A percentile compares a stretch with the other conserved stretches of the same genome.
Conservation (phyloP, 768 basidiomycete species). For the Tylopilus balloui region DNA sequence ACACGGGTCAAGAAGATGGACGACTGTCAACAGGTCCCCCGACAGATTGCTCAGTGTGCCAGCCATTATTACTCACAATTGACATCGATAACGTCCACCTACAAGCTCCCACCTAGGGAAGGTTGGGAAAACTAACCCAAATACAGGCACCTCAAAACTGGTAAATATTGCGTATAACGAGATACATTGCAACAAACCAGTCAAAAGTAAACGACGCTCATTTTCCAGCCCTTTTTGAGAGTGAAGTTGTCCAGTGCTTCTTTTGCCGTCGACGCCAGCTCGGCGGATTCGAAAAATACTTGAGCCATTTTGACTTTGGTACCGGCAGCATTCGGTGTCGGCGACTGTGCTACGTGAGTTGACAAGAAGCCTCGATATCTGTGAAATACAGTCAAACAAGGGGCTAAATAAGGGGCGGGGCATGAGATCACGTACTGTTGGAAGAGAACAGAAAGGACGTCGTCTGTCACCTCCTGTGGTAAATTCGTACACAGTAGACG, state of each 20-base stretch:
- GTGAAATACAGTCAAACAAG: constrained; percentile 5
- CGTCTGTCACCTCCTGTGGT: constrained; percentile 85
- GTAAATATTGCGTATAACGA: constrained; percentile 2
- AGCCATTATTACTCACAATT: background rate
- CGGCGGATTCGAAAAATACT: constrained; percentile 70
- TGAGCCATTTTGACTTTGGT: constrained; percentile 76
- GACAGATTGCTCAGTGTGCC: background rate
- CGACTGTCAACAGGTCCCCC: background rate
- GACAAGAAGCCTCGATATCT: constrained; percentile 84
- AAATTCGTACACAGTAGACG: constrained; percentile 79
- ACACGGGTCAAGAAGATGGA: too few species aligned
- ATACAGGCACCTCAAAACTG: constrained; percentile 37
- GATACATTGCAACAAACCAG: constrained; percentile 13
- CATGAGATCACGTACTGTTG: constrained; percentile 66
- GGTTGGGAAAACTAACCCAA: constrained; percentile 20
- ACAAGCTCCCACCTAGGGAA: background rate
- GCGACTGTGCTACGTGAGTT: constrained; percentile 65
- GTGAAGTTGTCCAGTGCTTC: constrained; percentile 81
- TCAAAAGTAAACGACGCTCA: constrained; percentile 70
- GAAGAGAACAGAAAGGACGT: constrained; percentile 82
- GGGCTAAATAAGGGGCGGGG: background rate
- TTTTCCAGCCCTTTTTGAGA: constrained; percentile 81
- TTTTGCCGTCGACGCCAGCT: constrained; percentile 73
- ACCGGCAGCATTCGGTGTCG: constrained; percentile 60
- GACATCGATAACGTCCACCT: background rate